Percentiles rank a stretch among this genome's conserved stretches.
Conservation (phyloP, 2,329 filamentous ascomycete species). For the Aspergillus pseudoglaucus region DNA sequence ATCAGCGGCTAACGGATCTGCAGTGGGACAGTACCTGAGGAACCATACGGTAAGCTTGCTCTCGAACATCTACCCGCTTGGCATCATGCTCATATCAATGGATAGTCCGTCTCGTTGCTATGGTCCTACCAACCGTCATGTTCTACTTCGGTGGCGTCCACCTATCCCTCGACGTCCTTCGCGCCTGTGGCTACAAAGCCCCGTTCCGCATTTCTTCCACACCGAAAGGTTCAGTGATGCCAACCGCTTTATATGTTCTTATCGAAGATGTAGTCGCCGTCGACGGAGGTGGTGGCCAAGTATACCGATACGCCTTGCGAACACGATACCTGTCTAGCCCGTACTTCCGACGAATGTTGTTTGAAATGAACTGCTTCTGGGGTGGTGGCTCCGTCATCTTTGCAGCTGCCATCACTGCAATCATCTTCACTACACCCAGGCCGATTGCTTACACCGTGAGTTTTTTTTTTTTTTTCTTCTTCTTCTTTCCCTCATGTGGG, state of each 20-base stretch:
- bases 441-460: conserved; percentile 44
- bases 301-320: conserved; percentile 46
- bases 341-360: conserved; percentile 49
- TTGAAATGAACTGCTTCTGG: conserved; percentile 53
- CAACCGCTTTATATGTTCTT: conserved; percentile 57
- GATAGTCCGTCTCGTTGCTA: conserved; percentile 37
- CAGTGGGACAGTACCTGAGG: conserved; percentile 35
- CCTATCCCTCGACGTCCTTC: conserved; percentile 37
- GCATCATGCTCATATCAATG: conserved; percentile 1
- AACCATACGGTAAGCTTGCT: conserved; percentile 32
- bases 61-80: neutral
- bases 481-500: neutral
- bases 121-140: conserved; percentile 41
- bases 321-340: conserved; percentile 50
- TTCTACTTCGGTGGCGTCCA: conserved; percentile 40
- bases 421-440: conserved; percentile 45
- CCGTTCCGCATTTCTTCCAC: conserved; percentile 61
- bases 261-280: conserved; percentile 64
- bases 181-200: conserved; percentile 39
- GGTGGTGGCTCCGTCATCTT: conserved; percentile 45
- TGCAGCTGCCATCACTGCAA: conserved; percentile 42
- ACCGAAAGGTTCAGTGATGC: conserved; percentile 51
- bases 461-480: no score
- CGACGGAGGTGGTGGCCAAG: conserved; percentile 55
- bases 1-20: conserved; percentile 4